Percentiles rank a stretch among this genome's conserved stretches.
These are phyloP conservation scores for Retiboletus flavoniger DNA, from an alignment of 1,284 basidiomycete genomes.

Conservation along the genomic window DNA sequence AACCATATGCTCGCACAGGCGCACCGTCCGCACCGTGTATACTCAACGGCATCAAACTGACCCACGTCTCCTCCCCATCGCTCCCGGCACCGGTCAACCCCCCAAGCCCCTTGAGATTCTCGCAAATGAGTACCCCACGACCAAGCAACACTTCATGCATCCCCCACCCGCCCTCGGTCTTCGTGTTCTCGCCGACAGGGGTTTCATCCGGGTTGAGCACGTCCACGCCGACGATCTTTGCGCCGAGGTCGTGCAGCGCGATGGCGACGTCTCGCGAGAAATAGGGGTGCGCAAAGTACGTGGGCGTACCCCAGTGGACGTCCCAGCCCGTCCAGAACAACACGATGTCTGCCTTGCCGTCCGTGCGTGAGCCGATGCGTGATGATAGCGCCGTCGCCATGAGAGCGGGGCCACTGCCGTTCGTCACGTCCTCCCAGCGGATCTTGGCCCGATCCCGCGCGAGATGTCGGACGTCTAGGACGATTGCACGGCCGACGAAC, in stretches of 20 bases:
- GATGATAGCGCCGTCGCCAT: slow-evolving; percentile 3
- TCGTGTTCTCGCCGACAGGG: slow-evolving; percentile 18
- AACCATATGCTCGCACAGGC: slow-evolving; percentile 63
- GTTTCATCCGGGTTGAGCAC: slow-evolving; percentile 67
- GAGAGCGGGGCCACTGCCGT: not conserved
- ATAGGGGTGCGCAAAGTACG: slow-evolving; percentile 64
- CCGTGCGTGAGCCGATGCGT: slow-evolving; percentile 28
- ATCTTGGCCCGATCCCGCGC: slow-evolving; percentile 46
- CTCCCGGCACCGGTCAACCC: slow-evolving; percentile 26
- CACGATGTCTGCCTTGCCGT: slow-evolving; percentile 42
- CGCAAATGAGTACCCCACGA: slow-evolving; percentile 59
- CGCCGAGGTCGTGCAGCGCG: slow-evolving; percentile 48
- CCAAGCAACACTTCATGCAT: slow-evolving; percentile 60
- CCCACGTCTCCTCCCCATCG: slow-evolving; percentile 36
- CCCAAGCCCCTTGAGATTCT: slow-evolving; percentile 60
- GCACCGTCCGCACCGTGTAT: slow-evolving; percentile 61
- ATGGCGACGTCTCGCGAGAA: slow-evolving; percentile 52
- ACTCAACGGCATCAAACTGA: slow-evolving; percentile 58
- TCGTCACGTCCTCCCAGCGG: slow-evolving; percentile 45
- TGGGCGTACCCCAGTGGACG: slow-evolving; percentile 46
- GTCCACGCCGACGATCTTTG: slow-evolving; percentile 59
- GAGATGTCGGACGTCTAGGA: slow-evolving; percentile 48
- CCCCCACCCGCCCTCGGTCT: slow-evolving; percentile 28
- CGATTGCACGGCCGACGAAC: slow-evolving; percentile 51
- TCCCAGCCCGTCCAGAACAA: slow-evolving; percentile 64